A percentile compares a stretch with the other conserved stretches of the same genome.
phyloP scores from a whole-genome alignment of 2,329 filamentous ascomycete species.

The Phaeomoniella chlamydospora region DNA sequence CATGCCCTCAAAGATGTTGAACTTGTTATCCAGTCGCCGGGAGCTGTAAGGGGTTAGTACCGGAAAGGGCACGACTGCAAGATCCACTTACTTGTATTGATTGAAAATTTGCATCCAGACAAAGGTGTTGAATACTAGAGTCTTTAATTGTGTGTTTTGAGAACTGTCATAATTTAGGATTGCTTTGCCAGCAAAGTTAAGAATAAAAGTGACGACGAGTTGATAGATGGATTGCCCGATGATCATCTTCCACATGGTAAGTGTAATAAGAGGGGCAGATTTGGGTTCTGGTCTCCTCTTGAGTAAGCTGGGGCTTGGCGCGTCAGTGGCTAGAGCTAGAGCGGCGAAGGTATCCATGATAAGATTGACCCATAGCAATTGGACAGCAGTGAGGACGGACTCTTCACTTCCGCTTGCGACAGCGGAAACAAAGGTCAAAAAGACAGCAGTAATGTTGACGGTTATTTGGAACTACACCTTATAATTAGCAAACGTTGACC shows the following conservation, averaged over 20 bases:
- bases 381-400: slow-evolving; percentile 47
- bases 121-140: slow-evolving; percentile 55
- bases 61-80: not conserved
- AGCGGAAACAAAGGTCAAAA: slow-evolving; percentile 47
- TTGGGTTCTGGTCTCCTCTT: slow-evolving; percentile 30
- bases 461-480: slow-evolving; percentile 41
- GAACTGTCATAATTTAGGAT: slow-evolving; percentile 36
- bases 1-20: slow-evolving; percentile 47
- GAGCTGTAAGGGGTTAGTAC: slow-evolving; percentile 21
- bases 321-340: slow-evolving; percentile 46
- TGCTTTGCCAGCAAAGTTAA: slow-evolving; percentile 41
- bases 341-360: slow-evolving; percentile 55
- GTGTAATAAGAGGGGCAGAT: slow-evolving; percentile 24
- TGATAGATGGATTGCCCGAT: slow-evolving; percentile 23
- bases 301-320: slow-evolving; percentile 39
- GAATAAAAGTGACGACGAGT: slow-evolving; percentile 18
- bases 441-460: slow-evolving; percentile 51
- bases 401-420: slow-evolving; percentile 38
- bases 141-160: slow-evolving; percentile 34
- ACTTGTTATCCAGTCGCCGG: slow-evolving; percentile 46
- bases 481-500: too few species aligned
- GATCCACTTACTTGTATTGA: slow-evolving; percentile 36
- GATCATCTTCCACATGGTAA: slow-evolving; percentile 28
- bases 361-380: slow-evolving; percentile 52
- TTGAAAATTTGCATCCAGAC: slow-evolving; percentile 65